These are phyloP conservation scores for Penicillium aurantiogriseum DNA, from an alignment of 2,329 filamentous ascomycete species.

Conservation along the genomic window DNA sequence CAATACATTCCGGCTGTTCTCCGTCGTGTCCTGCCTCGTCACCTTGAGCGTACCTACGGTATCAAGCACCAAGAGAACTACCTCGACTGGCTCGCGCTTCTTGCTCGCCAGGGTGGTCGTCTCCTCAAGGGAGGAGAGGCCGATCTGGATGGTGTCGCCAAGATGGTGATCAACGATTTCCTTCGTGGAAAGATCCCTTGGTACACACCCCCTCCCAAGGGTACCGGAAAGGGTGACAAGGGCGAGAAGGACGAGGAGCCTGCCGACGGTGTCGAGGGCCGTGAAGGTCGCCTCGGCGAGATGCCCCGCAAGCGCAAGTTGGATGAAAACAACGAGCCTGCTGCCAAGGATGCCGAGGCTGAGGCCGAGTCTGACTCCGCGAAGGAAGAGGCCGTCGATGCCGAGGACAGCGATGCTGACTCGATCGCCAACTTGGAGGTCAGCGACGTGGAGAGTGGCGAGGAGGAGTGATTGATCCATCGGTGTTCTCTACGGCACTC, in stretches of 20 bases:
- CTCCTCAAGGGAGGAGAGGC: slow-evolving; percentile 90
- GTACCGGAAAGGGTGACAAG: slow-evolving; percentile 50
- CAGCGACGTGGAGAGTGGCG: slow-evolving; percentile 43
- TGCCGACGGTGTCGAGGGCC: slow-evolving; percentile 58
- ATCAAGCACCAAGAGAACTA: slow-evolving; percentile 74
- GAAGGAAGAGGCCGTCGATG: slow-evolving; percentile 39
- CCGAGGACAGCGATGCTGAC: slow-evolving; percentile 44
- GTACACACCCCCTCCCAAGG: slow-evolving; percentile 77
- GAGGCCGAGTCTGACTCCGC: slow-evolving; percentile 34
- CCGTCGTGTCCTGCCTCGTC: slow-evolving; percentile 74
- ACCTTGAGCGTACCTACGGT: slow-evolving; percentile 91
- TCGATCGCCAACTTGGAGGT: slow-evolving; percentile 46
- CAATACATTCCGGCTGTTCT: slow-evolving; percentile 90
- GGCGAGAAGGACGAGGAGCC: slow-evolving; percentile 47
- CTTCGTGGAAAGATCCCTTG: slow-evolving; percentile 92
- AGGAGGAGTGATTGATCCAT: slow-evolving; percentile 38
- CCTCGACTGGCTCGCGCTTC: slow-evolving; percentile 78
- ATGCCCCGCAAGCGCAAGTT: slow-evolving; percentile 78
- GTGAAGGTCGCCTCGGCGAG: slow-evolving; percentile 77
- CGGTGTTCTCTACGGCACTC: background rate
- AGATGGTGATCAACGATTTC: slow-evolving; percentile 97
- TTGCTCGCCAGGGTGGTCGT: slow-evolving; percentile 83
- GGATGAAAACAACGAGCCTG: slow-evolving; percentile 49
- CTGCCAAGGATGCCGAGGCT: slow-evolving; percentile 26
- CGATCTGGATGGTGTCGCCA: slow-evolving; percentile 90